Conservation (phyloP, 2,329 filamentous ascomycete genomes). For the Cercospora janseana region DNA sequence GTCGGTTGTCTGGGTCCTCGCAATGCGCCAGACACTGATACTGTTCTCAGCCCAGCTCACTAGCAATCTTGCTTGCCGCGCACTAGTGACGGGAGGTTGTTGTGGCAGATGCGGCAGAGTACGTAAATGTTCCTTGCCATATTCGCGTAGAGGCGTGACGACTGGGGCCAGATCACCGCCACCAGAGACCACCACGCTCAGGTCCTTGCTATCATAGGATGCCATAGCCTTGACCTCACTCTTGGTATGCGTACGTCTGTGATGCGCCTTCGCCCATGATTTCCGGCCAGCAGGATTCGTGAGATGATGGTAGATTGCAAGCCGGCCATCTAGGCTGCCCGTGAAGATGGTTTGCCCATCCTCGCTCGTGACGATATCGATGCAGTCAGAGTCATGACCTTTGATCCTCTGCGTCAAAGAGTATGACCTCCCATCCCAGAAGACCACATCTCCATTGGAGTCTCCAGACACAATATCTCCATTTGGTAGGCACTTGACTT, state of each 20-base stretch:
- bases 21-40: constrained; percentile 74
- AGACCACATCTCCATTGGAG: constrained; percentile 86
- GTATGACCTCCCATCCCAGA: constrained; percentile 93
- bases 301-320: constrained; percentile 74
- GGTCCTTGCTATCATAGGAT: constrained; percentile 72
- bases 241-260: constrained; percentile 74
- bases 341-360: constrained; percentile 83
- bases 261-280: constrained; percentile 82
- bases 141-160: constrained; percentile 74
- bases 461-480: constrained; percentile 93
- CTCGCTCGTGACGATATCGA: constrained; percentile 78
- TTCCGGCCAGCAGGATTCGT: constrained; percentile 47
- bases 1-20: constrained; percentile 45
- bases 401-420: constrained; percentile 82
- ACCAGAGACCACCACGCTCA: constrained; percentile 89
- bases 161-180: constrained; percentile 82
- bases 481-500: constrained; percentile 80
- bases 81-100: constrained; percentile 68
- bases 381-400: constrained; percentile 82
- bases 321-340: constrained; percentile 86
- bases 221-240: constrained; percentile 96
- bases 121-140: constrained; percentile 75
- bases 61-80: constrained; percentile 69
- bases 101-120: constrained; percentile 83
- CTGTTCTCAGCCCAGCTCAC: constrained; percentile 92